These are phyloP conservation scores for Cyclotella atomus DNA, from an alignment of 108 stramenopile species.

Conservation along the genomic window DNA sequence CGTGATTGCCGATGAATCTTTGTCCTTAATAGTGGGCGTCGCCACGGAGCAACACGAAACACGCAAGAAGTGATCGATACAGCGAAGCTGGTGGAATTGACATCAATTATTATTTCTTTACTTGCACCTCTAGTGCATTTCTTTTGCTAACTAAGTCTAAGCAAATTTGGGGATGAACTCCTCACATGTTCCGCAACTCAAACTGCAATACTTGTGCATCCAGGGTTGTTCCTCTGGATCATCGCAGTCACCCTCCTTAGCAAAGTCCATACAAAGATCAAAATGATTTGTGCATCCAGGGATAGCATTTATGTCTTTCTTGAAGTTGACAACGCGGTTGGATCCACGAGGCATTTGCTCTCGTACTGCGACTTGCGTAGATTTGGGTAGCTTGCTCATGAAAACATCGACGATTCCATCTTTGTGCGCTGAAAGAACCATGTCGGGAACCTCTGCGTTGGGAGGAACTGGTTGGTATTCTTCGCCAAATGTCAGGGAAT, in stretches of 20 bases:
- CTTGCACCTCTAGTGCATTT: not conserved
- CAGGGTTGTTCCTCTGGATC: slow-evolving; percentile 45
- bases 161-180: slow-evolving; percentile 16
- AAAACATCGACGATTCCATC: slow-evolving; percentile 24
- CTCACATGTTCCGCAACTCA: slow-evolving; percentile 45
- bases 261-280: slow-evolving; percentile 45
- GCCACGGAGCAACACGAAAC: no score
- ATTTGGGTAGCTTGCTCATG: slow-evolving; percentile 36
- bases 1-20: no score
- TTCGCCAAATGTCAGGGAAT: slow-evolving; percentile 37
- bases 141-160: not conserved
- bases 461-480: slow-evolving; percentile 33
- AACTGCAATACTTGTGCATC: slow-evolving; percentile 46
- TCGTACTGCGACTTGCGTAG: slow-evolving; percentile 24
- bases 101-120: not conserved
- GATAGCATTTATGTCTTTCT: slow-evolving; percentile 51
- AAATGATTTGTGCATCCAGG: slow-evolving; percentile 41
- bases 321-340: slow-evolving; percentile 48
- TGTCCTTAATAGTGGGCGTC: no score
- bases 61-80: no score
- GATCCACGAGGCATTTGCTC: slow-evolving; percentile 50
- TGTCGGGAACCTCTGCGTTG: slow-evolving; percentile 36
- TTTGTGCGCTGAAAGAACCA: slow-evolving; percentile 33
- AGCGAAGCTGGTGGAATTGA: no score
- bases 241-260: slow-evolving; percentile 51